phyloP scores from a whole-genome alignment of 768 basidiomycete genomes.

The Boletus bicolor region DNA sequence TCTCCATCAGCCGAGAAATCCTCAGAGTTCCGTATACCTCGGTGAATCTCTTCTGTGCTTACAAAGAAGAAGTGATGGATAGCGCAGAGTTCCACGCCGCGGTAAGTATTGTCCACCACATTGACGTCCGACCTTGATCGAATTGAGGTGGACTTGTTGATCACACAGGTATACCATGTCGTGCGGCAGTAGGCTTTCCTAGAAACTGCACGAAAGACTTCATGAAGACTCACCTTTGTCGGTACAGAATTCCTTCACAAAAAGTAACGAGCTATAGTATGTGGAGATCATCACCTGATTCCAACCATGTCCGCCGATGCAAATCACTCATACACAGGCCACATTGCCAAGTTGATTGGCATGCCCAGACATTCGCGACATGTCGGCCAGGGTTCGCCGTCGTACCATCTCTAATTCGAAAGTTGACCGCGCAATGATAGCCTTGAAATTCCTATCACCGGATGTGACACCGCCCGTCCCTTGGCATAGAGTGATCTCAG shows the following conservation, averaged over 20 bases:
- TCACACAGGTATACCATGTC: slow-evolving; percentile 62
- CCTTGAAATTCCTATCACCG: slow-evolving; percentile 71
- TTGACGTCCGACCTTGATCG: not conserved
- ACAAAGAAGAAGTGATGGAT: slow-evolving; percentile 39
- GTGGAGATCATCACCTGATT: slow-evolving; percentile 6
- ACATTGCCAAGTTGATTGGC: slow-evolving; percentile 75
- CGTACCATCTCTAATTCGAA: not conserved
- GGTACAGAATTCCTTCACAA: slow-evolving; percentile 51
- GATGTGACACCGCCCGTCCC: slow-evolving; percentile 64
- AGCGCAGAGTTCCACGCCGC: slow-evolving; percentile 62
- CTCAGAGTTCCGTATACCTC: not conserved
- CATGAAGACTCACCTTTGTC: slow-evolving; percentile 1
- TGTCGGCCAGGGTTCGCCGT: slow-evolving; percentile 69
- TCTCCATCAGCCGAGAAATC: not conserved
- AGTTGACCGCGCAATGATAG: slow-evolving; percentile 35
- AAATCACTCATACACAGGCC: slow-evolving; percentile 42
- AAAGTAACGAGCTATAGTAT: slow-evolving; percentile 77
- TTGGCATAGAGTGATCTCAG: slow-evolving; percentile 76
- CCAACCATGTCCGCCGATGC: not conserved
- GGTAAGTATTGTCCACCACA: slow-evolving; percentile 30
- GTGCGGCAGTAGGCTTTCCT: slow-evolving; percentile 45
- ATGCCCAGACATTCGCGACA: slow-evolving; percentile 79
- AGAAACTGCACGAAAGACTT: not conserved
- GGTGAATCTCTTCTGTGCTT: not conserved
- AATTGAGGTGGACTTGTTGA: not conserved